phyloP scores from a whole-genome alignment of 2,329 filamentous ascomycete genomes.

The Cladosporium sp. region DNA sequence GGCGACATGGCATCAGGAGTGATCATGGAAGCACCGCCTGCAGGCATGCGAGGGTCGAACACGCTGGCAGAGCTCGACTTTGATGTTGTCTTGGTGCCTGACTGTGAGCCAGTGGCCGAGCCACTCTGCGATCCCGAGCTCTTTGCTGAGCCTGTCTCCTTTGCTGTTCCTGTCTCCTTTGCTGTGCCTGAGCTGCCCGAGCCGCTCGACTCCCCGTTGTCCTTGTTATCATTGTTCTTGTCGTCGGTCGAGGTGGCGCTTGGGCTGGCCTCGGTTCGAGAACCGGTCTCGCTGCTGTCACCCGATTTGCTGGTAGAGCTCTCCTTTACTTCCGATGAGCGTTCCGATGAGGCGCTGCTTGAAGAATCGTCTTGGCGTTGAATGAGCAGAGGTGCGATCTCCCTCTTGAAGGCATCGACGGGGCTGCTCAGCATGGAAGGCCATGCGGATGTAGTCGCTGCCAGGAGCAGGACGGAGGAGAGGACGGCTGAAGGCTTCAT shows the following conservation, averaged over 20 bases:
- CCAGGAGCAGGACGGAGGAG: conserved; percentile 34
- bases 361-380: conserved; percentile 28
- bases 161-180: no score
- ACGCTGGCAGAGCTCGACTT: conserved; percentile 31
- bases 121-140: conserved; percentile 23
- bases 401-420: conserved; percentile 30
- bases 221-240: conserved; percentile 19
- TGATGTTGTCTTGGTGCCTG: conserved; percentile 21
- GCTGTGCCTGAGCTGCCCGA: conserved; percentile 22
- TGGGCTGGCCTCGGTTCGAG: conserved; percentile 16
- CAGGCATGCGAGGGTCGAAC: conserved; percentile 55
- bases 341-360: conserved; percentile 26
- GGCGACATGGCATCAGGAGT: conserved; percentile 54
- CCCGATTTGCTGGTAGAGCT: background rate
- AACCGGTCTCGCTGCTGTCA: background rate
- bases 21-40: conserved; percentile 63
- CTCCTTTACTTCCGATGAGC: conserved; percentile 21
- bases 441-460: conserved; percentile 34
- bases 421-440: conserved; percentile 29
- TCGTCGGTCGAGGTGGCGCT: conserved; percentile 23
- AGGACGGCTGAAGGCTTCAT: conserved; percentile 38
- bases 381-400: conserved; percentile 28
- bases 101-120: conserved; percentile 20
- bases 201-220: conserved; percentile 13
- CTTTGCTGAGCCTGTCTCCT: conserved; percentile 18